Evolutionary conservation across 306 rosid species (phyloP), one percentile per base, ranked within the genome.

Genomic region (Gleditsia sinensis): DNA sequence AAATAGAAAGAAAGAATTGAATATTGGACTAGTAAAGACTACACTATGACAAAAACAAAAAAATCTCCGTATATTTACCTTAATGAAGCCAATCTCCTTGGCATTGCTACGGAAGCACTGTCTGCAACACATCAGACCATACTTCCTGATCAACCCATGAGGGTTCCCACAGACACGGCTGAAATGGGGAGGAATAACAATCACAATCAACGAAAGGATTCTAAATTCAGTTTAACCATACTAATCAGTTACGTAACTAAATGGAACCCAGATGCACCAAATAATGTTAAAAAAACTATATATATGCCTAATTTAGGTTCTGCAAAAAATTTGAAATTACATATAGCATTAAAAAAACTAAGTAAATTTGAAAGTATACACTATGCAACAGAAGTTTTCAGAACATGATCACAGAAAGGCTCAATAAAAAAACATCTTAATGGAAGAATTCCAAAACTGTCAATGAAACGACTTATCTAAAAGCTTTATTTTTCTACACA

Each of bases 101-200:
- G 98, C 97, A 5, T 94, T 91, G 88, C 97, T 91, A 1, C 94
- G 93, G 88, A 94, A 94, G 87, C 98, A 94, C 65, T 91, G 97
- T 83, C 97, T 91, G 90, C 98, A 94, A 55, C 98, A 94, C 92
- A 86, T 94, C 17, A 94, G 91, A 9, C 97, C 96, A 9, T 90
- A 91, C 90, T 94, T 94, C 86, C 98, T 75, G 72, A 94, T 91
- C 85, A 94, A 74, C 2, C 95, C 97, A 64, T 94, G 98, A 0
- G 97, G 89, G 45, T 94, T 91, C 5, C 97, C 97, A 30, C 98
- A 94, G 46, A 78, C 86, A n/a, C 86, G 86, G 77, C 86, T 82
- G 80, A 32, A 60, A 10, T 77, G n/a, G n/a, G n/a, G 20, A 49
- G 7, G 7, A 30, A 59, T 37, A 74, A 30, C 30, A 16, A 48